These are phyloP conservation scores for Didymella pinodella DNA, from an alignment of 2,329 filamentous ascomycete genomes.

Conservation along the genomic window DNA sequence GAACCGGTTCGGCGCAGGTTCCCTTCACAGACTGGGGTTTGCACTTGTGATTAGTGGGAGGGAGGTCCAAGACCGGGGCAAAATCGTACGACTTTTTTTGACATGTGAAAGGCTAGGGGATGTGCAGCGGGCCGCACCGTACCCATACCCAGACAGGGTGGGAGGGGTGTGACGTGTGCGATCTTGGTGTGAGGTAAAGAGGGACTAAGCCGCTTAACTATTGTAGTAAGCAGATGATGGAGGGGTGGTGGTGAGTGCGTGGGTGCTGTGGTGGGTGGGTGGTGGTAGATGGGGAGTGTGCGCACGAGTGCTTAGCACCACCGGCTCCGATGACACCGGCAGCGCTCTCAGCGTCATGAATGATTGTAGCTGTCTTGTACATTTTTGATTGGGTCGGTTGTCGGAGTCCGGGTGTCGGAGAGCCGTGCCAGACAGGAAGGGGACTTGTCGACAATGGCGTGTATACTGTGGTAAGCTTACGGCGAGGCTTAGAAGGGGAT, in stretches of 20 bases:
- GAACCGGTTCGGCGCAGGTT: constrained; percentile 8
- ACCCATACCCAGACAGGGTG: neutral
- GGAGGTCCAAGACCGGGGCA: neutral
- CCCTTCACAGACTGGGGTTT: too few species aligned
- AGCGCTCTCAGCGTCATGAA: constrained; percentile 15
- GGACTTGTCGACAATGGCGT: neutral
- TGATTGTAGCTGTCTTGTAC: constrained; percentile 2
- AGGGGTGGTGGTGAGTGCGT: too few species aligned
- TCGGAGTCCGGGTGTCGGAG: constrained; percentile 19
- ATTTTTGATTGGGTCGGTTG: neutral
- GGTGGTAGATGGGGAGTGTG: neutral
- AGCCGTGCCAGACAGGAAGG: constrained; percentile 11
- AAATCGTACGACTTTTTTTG: constrained; percentile 44
- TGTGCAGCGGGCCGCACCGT: constrained; percentile 32
- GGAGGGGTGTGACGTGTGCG: constrained; percentile 4
- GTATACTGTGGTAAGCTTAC: constrained; percentile 6
- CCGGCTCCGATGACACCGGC: constrained; percentile 1
- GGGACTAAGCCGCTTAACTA: too few species aligned
- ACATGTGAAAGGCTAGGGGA: constrained; percentile 28
- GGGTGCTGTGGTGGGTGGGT: too few species aligned
- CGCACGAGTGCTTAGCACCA: neutral
- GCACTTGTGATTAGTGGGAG: too few species aligned
- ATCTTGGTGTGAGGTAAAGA: neutral
- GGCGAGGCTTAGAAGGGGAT: constrained; percentile 7
- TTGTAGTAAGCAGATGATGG: too few species aligned